Evolutionary conservation across 257 asterid genomes (phyloP), one percentile per base, ranked within the genome.

Genomic region (Ilex asprella): DNA sequence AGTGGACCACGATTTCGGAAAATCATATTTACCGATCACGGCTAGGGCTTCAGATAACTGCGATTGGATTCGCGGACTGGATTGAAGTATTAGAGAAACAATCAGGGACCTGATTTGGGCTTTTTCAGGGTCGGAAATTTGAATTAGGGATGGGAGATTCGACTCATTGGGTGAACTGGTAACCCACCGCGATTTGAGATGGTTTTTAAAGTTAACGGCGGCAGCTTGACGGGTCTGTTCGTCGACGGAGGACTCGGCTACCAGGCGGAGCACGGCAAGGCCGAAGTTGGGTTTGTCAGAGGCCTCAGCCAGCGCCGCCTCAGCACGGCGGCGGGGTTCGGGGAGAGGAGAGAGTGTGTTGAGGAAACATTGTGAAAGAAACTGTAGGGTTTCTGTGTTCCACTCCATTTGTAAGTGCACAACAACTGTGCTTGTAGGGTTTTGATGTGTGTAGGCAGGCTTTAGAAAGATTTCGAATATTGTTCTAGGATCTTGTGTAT

Each of bases 201-300:
- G 89, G 77, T 92, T 92, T 60, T 92, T 92, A 63, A 92, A 92
- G 82, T 78, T 82, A 31, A 92, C 96, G 3, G 99, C 95, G 8
- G 96, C 99, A 3, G 97, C 75, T 54, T 83, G 97, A 30, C 99
- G 94, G 88, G 84, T 78, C 86, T 83, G 95, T 53, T 87, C 96
- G 31, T 87, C 94, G 41, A 93, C 86, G 2, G 94, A 57, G 12
- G 88, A 76, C 75, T 81, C 91, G 1, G 94, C 93, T 2, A 86
- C 88, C 30, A 89, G 88, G 30, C 85, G 89, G 74, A 92, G 99
- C 31, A 92, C 96, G 15, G 88, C 95, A n/a, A 86, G 82, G 6
- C 81, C 94, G 29, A 77, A 89, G 73, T 83, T 85, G 14, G 88
- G 81, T 58, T 81, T 83, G 11, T 76, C 84, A 32, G 96, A 71